Conservation (phyloP, 2,329 filamentous ascomycete species). For the Decorospora gaudefroyi region DNA sequence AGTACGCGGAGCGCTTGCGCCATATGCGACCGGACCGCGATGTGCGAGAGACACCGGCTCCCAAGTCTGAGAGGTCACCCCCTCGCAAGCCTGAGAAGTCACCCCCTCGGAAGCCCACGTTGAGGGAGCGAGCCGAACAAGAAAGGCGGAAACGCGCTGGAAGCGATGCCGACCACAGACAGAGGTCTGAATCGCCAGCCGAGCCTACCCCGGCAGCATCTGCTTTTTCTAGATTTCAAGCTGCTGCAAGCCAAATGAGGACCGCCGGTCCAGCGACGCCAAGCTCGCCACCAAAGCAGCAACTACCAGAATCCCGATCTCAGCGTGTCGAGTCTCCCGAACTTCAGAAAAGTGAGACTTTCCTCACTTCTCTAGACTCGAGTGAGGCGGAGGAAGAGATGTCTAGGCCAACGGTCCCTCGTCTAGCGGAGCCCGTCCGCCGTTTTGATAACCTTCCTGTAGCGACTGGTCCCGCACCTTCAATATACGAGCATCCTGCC, state of each 20-base stretch:
- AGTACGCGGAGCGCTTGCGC: slow-evolving; percentile 79
- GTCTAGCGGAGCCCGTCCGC: slow-evolving; percentile 29
- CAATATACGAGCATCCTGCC: slow-evolving; percentile 46
- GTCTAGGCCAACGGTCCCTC: slow-evolving; percentile 16
- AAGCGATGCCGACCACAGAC: slow-evolving; percentile 25
- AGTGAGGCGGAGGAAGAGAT: slow-evolving; percentile 42
- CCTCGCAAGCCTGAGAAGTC: slow-evolving; percentile 27
- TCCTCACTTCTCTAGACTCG: slow-evolving; percentile 39
- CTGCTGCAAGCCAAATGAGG: slow-evolving; percentile 53
- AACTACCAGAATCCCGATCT: slow-evolving; percentile 10
- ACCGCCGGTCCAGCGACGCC: slow-evolving; percentile 30
- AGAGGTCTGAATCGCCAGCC: slow-evolving; percentile 37
- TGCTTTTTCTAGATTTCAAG: slow-evolving; percentile 54
- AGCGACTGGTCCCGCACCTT: slow-evolving; percentile 40
- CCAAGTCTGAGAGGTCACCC: slow-evolving; percentile 25
- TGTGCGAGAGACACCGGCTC: slow-evolving; percentile 48
- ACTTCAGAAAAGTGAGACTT: slow-evolving; percentile 28
- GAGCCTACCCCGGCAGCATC: slow-evolving; percentile 39
- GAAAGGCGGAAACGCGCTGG: slow-evolving; percentile 42
- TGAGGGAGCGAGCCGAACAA: slow-evolving; percentile 45
- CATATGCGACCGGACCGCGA: slow-evolving; percentile 78
- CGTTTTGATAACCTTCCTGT: slow-evolving; percentile 44
- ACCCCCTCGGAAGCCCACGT: slow-evolving; percentile 31
- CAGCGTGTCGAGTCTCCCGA: slow-evolving; percentile 22
- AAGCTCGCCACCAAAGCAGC: slow-evolving; percentile 15